Percentiles rank a stretch among this genome's conserved stretches.
phyloP scores from a whole-genome alignment of 2,329 filamentous ascomycete species.

The Juglanconis oblonga region DNA sequence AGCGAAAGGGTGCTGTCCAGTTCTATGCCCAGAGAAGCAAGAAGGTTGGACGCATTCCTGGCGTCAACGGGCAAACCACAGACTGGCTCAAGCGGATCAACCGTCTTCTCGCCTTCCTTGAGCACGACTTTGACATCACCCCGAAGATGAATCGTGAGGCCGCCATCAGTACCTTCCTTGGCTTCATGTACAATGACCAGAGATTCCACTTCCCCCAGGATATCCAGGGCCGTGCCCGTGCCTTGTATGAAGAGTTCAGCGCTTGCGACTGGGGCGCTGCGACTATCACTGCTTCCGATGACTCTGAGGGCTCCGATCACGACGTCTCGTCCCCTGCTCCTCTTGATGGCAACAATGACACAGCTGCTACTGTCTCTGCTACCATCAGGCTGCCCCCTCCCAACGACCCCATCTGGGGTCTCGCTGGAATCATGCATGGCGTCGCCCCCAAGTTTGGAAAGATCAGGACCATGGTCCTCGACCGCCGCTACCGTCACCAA shows the following conservation, averaged over 20 bases:
- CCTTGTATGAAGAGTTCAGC: slow-evolving; percentile 1
- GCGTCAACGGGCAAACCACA: not conserved
- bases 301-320: not conserved
- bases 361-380: not conserved
- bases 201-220: slow-evolving; percentile 2
- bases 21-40: too few relatives aligned
- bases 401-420: slow-evolving; percentile 29
- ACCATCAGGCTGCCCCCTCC: slow-evolving; percentile 16
- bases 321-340: not conserved
- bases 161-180: not conserved
- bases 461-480: slow-evolving; percentile 8
- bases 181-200: not conserved
- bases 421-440: slow-evolving; percentile 29
- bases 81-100: not conserved
- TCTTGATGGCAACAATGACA: not conserved
- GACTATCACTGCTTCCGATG: not conserved
- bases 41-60: too few relatives aligned
- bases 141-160: not conserved
- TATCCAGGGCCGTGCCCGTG: slow-evolving; percentile 1
- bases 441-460: slow-evolving; percentile 14
- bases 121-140: slow-evolving; percentile 1
- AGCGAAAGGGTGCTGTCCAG: too few relatives aligned
- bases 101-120: not conserved
- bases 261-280: not conserved
- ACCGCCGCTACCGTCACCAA: slow-evolving; percentile 16